phyloP scores from a whole-genome alignment of 306 rosid genomes.

The Rosa rugosa region DNA sequence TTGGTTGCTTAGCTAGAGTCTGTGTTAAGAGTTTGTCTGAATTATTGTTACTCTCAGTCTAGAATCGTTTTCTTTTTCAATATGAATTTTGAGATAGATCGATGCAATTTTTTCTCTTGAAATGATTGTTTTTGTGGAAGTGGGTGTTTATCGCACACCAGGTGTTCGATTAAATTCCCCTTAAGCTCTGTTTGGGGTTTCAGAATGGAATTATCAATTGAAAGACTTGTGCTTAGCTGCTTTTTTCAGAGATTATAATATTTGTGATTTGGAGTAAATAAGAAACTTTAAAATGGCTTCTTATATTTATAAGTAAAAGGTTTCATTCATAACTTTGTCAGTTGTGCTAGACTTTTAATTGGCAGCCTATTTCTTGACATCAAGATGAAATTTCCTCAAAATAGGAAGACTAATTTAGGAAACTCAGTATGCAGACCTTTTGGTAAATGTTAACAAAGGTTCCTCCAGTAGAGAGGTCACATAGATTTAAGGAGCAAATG shows the following conservation, averaged over 20 bases:
- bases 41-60: no score
- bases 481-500: neutral
- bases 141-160: no score
- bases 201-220: no score
- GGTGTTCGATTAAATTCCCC: no score
- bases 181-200: no score
- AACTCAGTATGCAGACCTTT: neutral
- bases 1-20: no score
- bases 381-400: neutral
- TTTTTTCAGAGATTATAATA: neutral
- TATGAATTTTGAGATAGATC: no score
- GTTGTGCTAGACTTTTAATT: neutral
- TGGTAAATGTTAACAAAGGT: neutral
- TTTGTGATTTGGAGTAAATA: neutral
- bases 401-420: neutral
- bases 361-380: neutral
- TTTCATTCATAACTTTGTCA: neutral
- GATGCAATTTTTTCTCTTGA: no score
- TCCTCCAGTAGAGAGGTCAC: neutral
- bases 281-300: neutral
- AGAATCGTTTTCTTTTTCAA: no score
- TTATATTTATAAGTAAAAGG: neutral
- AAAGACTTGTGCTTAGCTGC: no score
- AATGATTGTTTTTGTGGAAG: no score
- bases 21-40: no score